Base-by-base conservation (phyloP, 2,329 filamentous ascomycete species). In the Ophiostoma piceae region DNA sequence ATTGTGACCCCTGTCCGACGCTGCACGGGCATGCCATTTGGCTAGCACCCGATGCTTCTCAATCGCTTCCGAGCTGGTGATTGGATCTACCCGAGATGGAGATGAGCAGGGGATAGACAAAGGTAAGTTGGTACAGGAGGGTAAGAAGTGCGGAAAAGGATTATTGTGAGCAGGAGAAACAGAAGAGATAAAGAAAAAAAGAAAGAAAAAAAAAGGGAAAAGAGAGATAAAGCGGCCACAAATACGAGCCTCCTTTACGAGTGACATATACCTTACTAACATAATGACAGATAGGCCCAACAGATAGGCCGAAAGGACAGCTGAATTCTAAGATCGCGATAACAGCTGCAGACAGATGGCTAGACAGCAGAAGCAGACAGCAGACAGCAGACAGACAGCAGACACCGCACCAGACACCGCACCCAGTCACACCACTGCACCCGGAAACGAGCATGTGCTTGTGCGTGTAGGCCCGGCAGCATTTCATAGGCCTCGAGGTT, bases 221-320 rank as follows among this genome's bases (percentile, higher is more conserved):
- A 51, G 16, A 51, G 51, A 57, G 5, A 26, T n/a, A 11, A 57
- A 57, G 51, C 51, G 51, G 51, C 22, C n/a, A 57, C 8, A 57
- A 57, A 57, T 57, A 57, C 51, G 51, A 57, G 51, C 51, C n/a
- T 57, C 22, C 11, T 26, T 26, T 57, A 26, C 51, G 51, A 57
- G 51, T 57, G 51, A 57, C 51, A 57, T 57, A 57, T 57, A 57
- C n/a, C 26, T 47, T n/a, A 57, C 51, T 57, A 57, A 57, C 51
- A n/a, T 9, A 22, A 57, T 26, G 22, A 57, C 8, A 26, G 51
- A 57, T 12, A 26, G 2, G n/a, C 51, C 22, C n/a, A 57, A 57
- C 26, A 57, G 9, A 41, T 14, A 14, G 39, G 3, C 39, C 4
- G n/a, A 57, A 57, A 29, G 26, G 26, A 29, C 26, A 29, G 26